Conservation (phyloP, 148 eudicot species). For the Rheum nobile region DNA sequence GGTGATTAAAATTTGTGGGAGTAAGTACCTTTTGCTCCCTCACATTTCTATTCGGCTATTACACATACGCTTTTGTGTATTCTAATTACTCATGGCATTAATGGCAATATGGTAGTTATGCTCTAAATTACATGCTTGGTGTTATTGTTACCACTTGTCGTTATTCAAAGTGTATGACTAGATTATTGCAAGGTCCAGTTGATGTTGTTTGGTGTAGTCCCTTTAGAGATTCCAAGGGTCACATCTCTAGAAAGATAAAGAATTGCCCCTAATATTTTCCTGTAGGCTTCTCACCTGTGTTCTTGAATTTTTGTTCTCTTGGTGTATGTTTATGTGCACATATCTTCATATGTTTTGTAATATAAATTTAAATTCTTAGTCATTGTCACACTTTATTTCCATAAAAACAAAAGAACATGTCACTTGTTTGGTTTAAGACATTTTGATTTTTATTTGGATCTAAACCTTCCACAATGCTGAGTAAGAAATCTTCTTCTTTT, state of each 20-base stretch:
- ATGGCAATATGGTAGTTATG: too few species aligned
- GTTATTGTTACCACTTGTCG: neutral
- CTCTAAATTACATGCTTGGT: neutral
- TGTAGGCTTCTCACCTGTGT: neutral
- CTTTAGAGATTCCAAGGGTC: too few species aligned
- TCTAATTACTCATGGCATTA: too few species aligned
- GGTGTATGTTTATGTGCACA: neutral
- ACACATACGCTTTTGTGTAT: neutral
- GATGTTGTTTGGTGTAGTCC: neutral
- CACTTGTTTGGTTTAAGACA: neutral
- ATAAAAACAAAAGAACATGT: neutral
- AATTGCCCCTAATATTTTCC: neutral
- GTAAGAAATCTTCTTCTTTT: neutral
- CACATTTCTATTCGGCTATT: neutral
- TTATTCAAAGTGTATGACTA: neutral
- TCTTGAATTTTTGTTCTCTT: neutral
- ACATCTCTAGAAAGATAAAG: neutral
- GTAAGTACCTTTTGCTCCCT: neutral
- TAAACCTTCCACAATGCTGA: neutral
- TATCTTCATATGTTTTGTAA: neutral
- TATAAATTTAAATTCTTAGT: too few species aligned
- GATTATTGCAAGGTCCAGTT: neutral
- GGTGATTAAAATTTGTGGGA: neutral
- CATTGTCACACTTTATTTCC: neutral
- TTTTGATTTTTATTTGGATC: neutral